phyloP scores from a whole-genome alignment of 768 basidiomycete genomes.

The Lactifluus pinguis region DNA sequence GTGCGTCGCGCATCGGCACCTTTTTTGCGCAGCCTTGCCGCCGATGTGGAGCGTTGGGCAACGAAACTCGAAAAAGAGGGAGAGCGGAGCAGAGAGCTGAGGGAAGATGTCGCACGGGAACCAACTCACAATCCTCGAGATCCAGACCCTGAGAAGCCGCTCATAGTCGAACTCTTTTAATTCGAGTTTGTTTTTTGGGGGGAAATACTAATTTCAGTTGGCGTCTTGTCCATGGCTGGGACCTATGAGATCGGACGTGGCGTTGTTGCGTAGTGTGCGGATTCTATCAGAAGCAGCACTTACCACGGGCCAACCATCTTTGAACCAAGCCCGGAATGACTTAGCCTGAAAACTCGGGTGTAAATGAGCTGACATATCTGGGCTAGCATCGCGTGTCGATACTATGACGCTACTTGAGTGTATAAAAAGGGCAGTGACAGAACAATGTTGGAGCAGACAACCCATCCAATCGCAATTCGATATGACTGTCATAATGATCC shows the following conservation, averaged over 20 bases:
- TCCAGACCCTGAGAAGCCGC: neutral
- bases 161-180: neutral
- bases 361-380: too few relatives aligned
- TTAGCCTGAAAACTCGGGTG: too few relatives aligned
- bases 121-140: neutral
- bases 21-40: neutral
- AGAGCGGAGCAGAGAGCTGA: neutral
- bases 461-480: neutral
- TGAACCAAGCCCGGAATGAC: too few relatives aligned
- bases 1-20: conserved; percentile 20
- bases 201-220: too few relatives aligned
- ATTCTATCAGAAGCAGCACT: too few relatives aligned
- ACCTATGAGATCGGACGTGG: too few relatives aligned
- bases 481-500: neutral
- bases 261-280: too few relatives aligned
- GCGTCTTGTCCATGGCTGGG: too few relatives aligned
- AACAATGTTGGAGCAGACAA: neutral
- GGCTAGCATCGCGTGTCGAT: too few relatives aligned
- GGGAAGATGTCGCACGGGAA: neutral
- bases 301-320: too few relatives aligned
- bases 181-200: too few relatives aligned
- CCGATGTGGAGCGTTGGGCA: conserved; percentile 10
- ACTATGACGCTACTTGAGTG: too few relatives aligned
- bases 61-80: neutral
- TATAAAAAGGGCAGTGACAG: neutral